Percentiles rank a stretch among this genome's conserved stretches.
Conservation (phyloP, 2,329 filamentous ascomycete species). For the Capronia americana region DNA sequence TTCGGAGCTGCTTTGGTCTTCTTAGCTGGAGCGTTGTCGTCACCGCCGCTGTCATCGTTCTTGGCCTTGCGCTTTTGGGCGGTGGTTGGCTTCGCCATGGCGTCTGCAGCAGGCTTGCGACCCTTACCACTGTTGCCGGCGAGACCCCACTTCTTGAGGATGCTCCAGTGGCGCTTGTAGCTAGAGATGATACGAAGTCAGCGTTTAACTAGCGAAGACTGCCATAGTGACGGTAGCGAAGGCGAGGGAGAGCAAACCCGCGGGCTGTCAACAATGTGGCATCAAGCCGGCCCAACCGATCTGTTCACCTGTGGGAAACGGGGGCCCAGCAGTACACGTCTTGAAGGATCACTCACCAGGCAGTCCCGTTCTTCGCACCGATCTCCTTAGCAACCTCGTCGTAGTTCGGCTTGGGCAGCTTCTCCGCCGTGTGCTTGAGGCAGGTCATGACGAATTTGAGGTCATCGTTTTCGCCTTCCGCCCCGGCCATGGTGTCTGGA, state of each 20-base stretch:
- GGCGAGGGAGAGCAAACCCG: background rate
- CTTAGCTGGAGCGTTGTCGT: conserved; percentile 10
- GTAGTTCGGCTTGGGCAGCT: conserved; percentile 31
- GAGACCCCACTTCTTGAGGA: conserved; percentile 35
- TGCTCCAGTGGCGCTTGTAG: conserved; percentile 35
- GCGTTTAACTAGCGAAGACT: background rate
- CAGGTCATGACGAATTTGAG: conserved; percentile 38
- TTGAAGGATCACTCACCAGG: conserved; percentile 26
- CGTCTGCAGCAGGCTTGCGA: background rate
- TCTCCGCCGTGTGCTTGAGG: conserved; percentile 25
- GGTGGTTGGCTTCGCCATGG: conserved; percentile 6
- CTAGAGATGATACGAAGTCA: conserved; percentile 13
- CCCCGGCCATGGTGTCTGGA: background rate
- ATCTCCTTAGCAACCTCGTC: conserved; percentile 34
- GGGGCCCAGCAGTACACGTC: background rate
- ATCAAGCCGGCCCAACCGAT: background rate
- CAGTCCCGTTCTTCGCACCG: conserved; percentile 32
- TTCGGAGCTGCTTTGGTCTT: conserved; percentile 21
- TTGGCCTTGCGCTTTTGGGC: conserved; percentile 11
- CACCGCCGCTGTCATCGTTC: background rate
- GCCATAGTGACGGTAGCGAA: background rate
- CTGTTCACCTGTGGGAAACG: background rate
- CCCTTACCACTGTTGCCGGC: conserved; percentile 20
- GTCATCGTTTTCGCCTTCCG: conserved; percentile 17
- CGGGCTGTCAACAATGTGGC: background rate